Conservation (phyloP, 352 stramenopile genomes). For the Pythium sp. region DNA sequence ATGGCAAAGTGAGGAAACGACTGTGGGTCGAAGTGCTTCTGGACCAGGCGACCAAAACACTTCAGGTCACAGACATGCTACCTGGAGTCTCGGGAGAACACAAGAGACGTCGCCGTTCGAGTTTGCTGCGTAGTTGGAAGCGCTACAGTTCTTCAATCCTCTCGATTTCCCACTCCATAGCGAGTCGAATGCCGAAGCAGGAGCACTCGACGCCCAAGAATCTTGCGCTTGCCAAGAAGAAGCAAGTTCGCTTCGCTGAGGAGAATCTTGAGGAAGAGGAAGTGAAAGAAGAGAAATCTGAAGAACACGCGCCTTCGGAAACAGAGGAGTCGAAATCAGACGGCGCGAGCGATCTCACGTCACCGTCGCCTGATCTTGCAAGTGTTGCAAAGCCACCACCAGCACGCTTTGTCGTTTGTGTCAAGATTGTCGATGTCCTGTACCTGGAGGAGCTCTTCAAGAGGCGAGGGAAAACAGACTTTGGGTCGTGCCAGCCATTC, state of each 20-base stretch:
- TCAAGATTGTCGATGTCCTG: slow-evolving; percentile 47
- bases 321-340: not conserved
- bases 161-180: slow-evolving; percentile 56
- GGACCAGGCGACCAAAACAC: slow-evolving; percentile 77
- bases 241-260: slow-evolving; percentile 59
- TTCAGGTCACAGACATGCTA: slow-evolving; percentile 79
- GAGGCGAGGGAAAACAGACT: slow-evolving; percentile 41
- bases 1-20: slow-evolving; percentile 53
- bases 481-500: slow-evolving; percentile 45
- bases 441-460: slow-evolving; percentile 54
- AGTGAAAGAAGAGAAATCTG: slow-evolving; percentile 17
- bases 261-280: slow-evolving; percentile 22
- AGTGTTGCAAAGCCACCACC: not conserved
- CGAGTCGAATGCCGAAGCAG: slow-evolving; percentile 12
- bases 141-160: slow-evolving; percentile 69
- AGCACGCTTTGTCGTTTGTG: slow-evolving; percentile 27
- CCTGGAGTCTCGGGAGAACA: slow-evolving; percentile 72
- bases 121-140: slow-evolving; percentile 77
- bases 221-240: slow-evolving; percentile 33
- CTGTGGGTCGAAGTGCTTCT: slow-evolving; percentile 78
- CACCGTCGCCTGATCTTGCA: not conserved
- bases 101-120: slow-evolving; percentile 57
- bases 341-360: not conserved
- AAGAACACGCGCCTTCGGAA: slow-evolving; percentile 4
- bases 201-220: slow-evolving; percentile 1